Evolutionary conservation across 176 grass and related monocot species (phyloP), one percentile per base, ranked within the genome.

Genomic region (Musa troglodytarum): DNA sequence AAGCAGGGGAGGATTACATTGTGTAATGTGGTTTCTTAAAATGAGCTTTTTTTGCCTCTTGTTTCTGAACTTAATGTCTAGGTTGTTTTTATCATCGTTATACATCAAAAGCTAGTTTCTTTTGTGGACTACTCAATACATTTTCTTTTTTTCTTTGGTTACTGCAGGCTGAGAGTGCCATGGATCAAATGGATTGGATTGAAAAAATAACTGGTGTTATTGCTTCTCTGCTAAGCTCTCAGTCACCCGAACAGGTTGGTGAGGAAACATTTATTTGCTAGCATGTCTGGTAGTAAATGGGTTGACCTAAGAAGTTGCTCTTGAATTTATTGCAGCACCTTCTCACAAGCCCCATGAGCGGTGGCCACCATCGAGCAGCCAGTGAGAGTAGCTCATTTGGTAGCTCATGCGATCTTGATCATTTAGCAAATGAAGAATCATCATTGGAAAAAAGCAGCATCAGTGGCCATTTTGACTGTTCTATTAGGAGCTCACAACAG

Each of bases 101-200:
- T 43, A 43, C 34, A 43, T 43, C 34, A 43, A 43, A 29, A 43
- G 34, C 34, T 43, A 43, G 34, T 43, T 43, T 43, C 4, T 43
- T 4, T 43, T 43, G 34, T 43, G 34, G 34, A 87, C 34, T 43
- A 43, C 34, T 43, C 4, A 43, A 22, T 3, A 14, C 52, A 11
- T 10, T n/a, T 53, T 72, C 6, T 8, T 23, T 50, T 19, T 72
- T 55, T 56, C 4, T 1, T 81, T 71, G 86, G 69, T 68, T 79
- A 74, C 52, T 53, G 70, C 83, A 99, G 95, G 91, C 95, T 75
- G 95, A 99, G 78, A 99, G 84, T 81, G 86, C 88, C 58, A 89
- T 94, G 90, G 95, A 99, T 82, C 95, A 99, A 86, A 94, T 99
- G 95, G 91, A 99, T 86, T 99, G 95, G 95, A 92, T 99, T 87